Evolutionary conservation across 129 eudicot genomes (phyloP), one percentile per base, ranked within the genome.

Genomic region (Tagetes erecta): DNA sequence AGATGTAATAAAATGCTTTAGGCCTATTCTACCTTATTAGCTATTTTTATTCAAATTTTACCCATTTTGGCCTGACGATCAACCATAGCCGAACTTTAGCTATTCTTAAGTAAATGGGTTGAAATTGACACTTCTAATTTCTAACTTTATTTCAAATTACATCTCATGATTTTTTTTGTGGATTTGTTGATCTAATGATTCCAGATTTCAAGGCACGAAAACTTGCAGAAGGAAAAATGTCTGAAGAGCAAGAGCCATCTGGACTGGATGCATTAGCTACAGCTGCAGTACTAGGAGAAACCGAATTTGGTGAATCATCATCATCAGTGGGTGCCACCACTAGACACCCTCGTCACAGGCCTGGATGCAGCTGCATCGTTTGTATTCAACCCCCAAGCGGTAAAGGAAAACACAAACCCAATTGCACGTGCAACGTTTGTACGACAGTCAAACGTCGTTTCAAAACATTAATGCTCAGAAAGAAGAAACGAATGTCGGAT

Each of bases 301-400:
- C 74, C 60, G 90, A 87, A 12, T 11, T 84, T 2, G 94, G 75
- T 3, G 97, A 88, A 64, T 79, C 88, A 58, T 86, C 90, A 20
- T 30, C 76, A 0, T 20, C 27, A 20, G 27, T 20, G 27, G 88
- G 89, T 13, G 76, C 91, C 81, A 91, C 99, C 6, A 94, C 99
- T 1, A 82, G 76, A 77, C 99, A 94, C 56, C 99, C 99, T 9
- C 87, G 99, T 36, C 99, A 94, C 68, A 89, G 97, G 3, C 91
- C 96, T 12, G 98, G 98, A 42, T 93, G 98, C 77, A 74, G 85
- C n/a, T 93, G 98, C 73, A 93, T 93, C 53, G 98, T 93, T 37
- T 93, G 98, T 83, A 93, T 93, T 53, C 98, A 93, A 76, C 98
- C 98, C 4, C 98, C 98, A 1, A 93, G 98, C 6, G 98, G 98